Conservation (phyloP, 1,139 yeast genomes). For the Magnusiomyces paraingens region DNA sequence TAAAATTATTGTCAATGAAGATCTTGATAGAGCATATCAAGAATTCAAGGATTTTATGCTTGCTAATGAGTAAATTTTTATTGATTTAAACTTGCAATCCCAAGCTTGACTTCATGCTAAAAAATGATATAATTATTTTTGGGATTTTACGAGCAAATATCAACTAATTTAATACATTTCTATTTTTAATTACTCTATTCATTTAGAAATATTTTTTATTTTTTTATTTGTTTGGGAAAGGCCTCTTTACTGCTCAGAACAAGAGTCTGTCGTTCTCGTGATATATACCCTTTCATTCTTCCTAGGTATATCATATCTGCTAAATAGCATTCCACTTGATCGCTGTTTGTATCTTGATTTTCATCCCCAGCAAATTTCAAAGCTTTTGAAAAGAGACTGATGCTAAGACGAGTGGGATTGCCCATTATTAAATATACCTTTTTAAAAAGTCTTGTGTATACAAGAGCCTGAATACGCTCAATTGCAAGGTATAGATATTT, state of each 20-base stretch:
- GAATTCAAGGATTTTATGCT: slow-evolving; percentile 61
- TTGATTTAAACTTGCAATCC: neutral
- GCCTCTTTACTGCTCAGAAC: slow-evolving; percentile 73
- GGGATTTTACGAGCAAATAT: neutral
- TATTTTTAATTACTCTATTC: neutral
- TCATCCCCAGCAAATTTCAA: slow-evolving; percentile 33
- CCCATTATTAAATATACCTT: slow-evolving; percentile 39
- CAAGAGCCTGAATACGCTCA: slow-evolving; percentile 47
- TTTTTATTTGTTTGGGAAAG: slow-evolving; percentile 43
- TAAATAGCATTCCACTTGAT: slow-evolving; percentile 63
- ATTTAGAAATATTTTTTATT: neutral
- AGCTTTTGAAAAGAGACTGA: slow-evolving; percentile 44
- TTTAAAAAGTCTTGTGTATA: slow-evolving; percentile 49
- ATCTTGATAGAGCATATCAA: slow-evolving; percentile 77
- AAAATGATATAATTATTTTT: neutral
- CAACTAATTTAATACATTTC: neutral
- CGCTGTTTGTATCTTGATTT: slow-evolving; percentile 26
- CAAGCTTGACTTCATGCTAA: neutral
- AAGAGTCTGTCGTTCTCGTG: slow-evolving; percentile 65
- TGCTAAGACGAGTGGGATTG: slow-evolving; percentile 40
- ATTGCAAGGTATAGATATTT: slow-evolving; percentile 59
- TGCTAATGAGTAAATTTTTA: slow-evolving; percentile 7
- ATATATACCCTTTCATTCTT: slow-evolving; percentile 71
- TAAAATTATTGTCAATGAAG: slow-evolving; percentile 79
- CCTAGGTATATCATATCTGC: slow-evolving; percentile 63